A percentile compares a stretch with the other conserved stretches of the same genome.
phyloP scores from a whole-genome alignment of 495 filamentous ascomycete genomes.

The Lineolata rhizophorae region DNA sequence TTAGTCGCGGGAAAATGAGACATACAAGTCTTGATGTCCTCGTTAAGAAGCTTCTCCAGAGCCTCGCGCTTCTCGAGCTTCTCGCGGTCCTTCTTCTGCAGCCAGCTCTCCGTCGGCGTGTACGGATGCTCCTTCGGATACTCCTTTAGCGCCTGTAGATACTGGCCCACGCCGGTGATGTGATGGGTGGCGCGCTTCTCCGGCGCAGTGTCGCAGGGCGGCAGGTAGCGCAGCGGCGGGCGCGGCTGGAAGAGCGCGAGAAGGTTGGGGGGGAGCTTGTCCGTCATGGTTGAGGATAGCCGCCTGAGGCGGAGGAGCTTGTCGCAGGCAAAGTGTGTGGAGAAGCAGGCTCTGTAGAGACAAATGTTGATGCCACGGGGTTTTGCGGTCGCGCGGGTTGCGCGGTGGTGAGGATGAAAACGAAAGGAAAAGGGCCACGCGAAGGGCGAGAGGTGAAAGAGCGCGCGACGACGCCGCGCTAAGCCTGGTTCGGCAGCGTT shows the following conservation, averaged over 20 bases:
- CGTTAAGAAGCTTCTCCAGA: conserved; percentile 36
- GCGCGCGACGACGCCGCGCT: no score
- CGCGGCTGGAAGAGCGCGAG: conserved; percentile 86
- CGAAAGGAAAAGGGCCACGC: no score
- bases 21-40: conserved; percentile 51
- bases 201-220: conserved; percentile 60
- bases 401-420: no score
- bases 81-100: conserved; percentile 61
- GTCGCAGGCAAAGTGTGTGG: no score
- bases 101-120: conserved; percentile 74
- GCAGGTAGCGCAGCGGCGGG: conserved; percentile 75
- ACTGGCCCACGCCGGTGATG: conserved; percentile 52
- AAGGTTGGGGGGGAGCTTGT: conserved; percentile 81
- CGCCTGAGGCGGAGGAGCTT: no score
- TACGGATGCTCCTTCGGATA: conserved; percentile 55
- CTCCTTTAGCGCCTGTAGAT: conserved; percentile 41
- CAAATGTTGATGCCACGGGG: not conserved
- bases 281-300: conserved; percentile 44
- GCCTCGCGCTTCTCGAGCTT: conserved; percentile 54
- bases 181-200: conserved; percentile 55
- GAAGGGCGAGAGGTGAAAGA: no score
- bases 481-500: no score
- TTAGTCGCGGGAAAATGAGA: not conserved
- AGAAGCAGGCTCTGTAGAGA: no score
- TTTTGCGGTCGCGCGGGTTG: not conserved